Evolutionary conservation across 139 green algal genomes (phyloP).

Genomic region (Chlamydomonas sphaeroides): DNA sequence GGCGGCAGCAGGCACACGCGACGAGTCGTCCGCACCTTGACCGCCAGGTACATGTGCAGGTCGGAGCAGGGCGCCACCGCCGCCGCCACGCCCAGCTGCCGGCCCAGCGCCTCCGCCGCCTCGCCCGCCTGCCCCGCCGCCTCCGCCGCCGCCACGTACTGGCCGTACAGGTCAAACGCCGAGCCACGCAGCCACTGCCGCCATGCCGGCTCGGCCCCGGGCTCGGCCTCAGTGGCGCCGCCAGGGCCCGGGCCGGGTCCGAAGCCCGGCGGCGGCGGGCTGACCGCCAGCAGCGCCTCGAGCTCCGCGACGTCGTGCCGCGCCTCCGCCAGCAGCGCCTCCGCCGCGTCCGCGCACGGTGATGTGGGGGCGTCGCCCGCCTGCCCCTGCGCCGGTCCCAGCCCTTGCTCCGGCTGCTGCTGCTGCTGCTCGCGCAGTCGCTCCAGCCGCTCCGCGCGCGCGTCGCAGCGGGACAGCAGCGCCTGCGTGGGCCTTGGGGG

Average conservation of each 20-base stretch:
- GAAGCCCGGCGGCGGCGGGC: not conserved
- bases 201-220: not conserved
- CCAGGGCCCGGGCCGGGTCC: too few species aligned
- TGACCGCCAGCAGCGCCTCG: too few species aligned
- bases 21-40: too few species aligned
- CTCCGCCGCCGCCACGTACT: not conserved
- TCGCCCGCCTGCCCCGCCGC: not conserved
- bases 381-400: too few species aligned
- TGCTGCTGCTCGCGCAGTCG: not conserved
- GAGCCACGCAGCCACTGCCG: constrained; percentile 14
- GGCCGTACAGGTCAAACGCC: not conserved
- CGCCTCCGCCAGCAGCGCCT: not conserved
- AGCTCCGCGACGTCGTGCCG: not conserved
- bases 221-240: too few species aligned
- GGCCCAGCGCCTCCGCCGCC: not conserved
- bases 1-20: not conserved
- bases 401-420: too few species aligned
- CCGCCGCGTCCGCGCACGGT: too few species aligned
- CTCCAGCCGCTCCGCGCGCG: not conserved
- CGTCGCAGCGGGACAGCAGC: not conserved
- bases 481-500: not conserved
- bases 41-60: constrained; percentile 34
- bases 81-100: not conserved
- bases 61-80: constrained; percentile 12
- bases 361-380: too few species aligned